Evolutionary conservation across 2,329 filamentous ascomycete species (phyloP).

Genomic region (Ophiostoma sp.): DNA sequence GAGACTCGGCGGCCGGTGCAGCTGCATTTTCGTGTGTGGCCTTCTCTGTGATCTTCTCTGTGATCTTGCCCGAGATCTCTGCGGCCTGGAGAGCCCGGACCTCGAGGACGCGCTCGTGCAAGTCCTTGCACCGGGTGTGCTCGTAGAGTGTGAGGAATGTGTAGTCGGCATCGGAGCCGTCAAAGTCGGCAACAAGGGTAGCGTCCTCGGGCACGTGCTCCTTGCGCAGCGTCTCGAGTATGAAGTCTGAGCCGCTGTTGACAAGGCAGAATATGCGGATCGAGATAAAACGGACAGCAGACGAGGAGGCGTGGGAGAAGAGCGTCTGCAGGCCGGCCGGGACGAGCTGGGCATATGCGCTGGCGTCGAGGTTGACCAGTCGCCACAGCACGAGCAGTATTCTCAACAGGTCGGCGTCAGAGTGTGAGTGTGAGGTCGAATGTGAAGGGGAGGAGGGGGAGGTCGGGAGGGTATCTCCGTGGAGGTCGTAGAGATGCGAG

Average conservation of each 20-base stretch:
- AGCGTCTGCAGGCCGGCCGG: slow-evolving; percentile 63
- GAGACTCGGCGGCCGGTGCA: neutral
- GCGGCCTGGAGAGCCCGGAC: slow-evolving; percentile 29
- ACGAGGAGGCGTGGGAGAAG: slow-evolving; percentile 54
- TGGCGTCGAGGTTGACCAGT: slow-evolving; percentile 69
- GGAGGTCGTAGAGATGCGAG: slow-evolving; percentile 14
- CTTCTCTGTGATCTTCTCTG: neutral
- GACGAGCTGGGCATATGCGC: slow-evolving; percentile 57
- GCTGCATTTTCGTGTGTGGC: neutral
- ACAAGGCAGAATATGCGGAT: slow-evolving; percentile 75
- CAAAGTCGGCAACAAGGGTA: slow-evolving; percentile 64
- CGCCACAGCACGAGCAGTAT: slow-evolving; percentile 68
- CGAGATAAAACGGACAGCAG: slow-evolving; percentile 69
- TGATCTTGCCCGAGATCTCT: neutral
- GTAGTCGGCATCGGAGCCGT: slow-evolving; percentile 72
- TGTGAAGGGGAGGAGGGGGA: neutral
- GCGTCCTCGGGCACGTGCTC: slow-evolving; percentile 58
- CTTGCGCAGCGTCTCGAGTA: slow-evolving; percentile 65
- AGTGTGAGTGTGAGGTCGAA: neutral
- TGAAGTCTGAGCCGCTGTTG: slow-evolving; percentile 72
- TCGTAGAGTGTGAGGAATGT: slow-evolving; percentile 61
- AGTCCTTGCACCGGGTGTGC: slow-evolving; percentile 47
- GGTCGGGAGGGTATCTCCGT: slow-evolving; percentile 2
- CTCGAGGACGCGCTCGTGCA: slow-evolving; percentile 41
- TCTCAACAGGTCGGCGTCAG: slow-evolving; percentile 29